Evolutionary conservation across 495 filamentous ascomycete genomes (phyloP), one percentile per base, ranked within the genome.

Genomic region (Aspergillus ellipticus): DNA sequence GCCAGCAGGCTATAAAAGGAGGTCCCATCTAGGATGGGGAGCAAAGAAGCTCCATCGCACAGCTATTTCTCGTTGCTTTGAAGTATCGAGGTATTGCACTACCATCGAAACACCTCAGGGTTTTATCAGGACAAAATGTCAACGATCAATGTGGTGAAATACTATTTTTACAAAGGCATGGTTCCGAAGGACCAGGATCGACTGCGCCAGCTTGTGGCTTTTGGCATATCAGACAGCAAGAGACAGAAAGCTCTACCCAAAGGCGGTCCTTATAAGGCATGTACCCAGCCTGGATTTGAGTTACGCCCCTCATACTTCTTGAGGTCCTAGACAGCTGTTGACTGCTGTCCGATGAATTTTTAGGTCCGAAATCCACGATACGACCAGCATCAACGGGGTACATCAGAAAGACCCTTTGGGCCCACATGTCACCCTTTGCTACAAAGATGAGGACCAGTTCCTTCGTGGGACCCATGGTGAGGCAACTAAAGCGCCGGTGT

Each of bases 381-480:
- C 31, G 1, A 33, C 31, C 2, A 10, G 9, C 31, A 33, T 33
- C 9, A 33, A 9, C 7, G 31, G 31, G 2, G 13, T 33, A 13
- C 31, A 33, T 33, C 31, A 33, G 31, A 9, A 10, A 42, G 49
- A 52, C 16, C 49, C 49, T 41, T 11, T 52, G 17, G 49, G 49
- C 6, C 13, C 6, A 2, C 49, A 52, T 24, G 33, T 52, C 33
- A 52, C 49, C 7, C 49, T 52, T 17, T 52, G 49, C 20, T 52
- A 41, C 49, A 52, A 52, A 22, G 49, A 52, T 42, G 49, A 41
- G 33, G 15, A 41, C 10, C 31, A 41, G 9, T 11, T 52, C 16
- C 31, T 24, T 21, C 29, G 16, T 52, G 49, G 49, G 1, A 52
- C 49, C 20, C 49, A 52, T 20, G 49, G n/a, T n/a, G n/a, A n/a